Evolutionary conservation across 2,329 filamentous ascomycete genomes (phyloP).

Genomic region (Hypoxylon sp.): DNA sequence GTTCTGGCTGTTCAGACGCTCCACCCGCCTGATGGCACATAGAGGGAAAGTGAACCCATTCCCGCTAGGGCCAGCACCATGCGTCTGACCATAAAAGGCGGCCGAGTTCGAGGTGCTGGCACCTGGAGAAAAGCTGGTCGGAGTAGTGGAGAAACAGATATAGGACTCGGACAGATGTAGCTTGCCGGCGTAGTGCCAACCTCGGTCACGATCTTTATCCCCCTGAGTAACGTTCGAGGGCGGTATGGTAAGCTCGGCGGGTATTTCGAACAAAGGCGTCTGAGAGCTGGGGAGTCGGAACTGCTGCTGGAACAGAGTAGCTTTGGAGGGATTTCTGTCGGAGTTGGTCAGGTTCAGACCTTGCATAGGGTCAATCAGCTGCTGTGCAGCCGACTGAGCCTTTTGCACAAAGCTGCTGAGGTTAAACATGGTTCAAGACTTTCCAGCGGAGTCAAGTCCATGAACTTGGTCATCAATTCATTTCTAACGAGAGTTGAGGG

Average conservation of each 20-base stretch:
- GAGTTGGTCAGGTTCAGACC: slow-evolving; percentile 79
- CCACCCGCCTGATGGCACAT: slow-evolving; percentile 90
- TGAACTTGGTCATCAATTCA: slow-evolving; percentile 50
- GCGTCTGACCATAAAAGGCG: slow-evolving; percentile 91
- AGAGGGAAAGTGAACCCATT: slow-evolving; percentile 97
- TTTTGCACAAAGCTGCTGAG: slow-evolving; percentile 89
- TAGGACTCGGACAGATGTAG: slow-evolving; percentile 95
- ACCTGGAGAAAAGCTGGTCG: slow-evolving; percentile 86
- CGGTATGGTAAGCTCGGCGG: slow-evolving; percentile 91
- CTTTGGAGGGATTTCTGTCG: slow-evolving; percentile 89
- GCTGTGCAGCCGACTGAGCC: slow-evolving; percentile 78
- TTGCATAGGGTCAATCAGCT: slow-evolving; percentile 91
- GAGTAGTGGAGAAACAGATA: slow-evolving; percentile 96
- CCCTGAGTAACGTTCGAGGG: slow-evolving; percentile 78
- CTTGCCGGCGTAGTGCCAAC: slow-evolving; percentile 92
- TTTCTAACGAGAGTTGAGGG: slow-evolving; percentile 45
- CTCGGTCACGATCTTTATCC: slow-evolving; percentile 78
- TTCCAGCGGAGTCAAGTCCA: slow-evolving; percentile 50
- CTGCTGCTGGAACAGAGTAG: slow-evolving; percentile 93
- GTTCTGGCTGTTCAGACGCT: slow-evolving; percentile 91
- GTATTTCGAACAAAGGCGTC: slow-evolving; percentile 95
- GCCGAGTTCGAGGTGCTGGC: slow-evolving; percentile 85
- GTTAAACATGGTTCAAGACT: slow-evolving; percentile 68
- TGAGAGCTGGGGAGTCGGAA: slow-evolving; percentile 95
- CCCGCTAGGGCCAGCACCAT: slow-evolving; percentile 91